phyloP scores from a whole-genome alignment of 768 basidiomycete genomes.

The Polyporus arcularius region DNA sequence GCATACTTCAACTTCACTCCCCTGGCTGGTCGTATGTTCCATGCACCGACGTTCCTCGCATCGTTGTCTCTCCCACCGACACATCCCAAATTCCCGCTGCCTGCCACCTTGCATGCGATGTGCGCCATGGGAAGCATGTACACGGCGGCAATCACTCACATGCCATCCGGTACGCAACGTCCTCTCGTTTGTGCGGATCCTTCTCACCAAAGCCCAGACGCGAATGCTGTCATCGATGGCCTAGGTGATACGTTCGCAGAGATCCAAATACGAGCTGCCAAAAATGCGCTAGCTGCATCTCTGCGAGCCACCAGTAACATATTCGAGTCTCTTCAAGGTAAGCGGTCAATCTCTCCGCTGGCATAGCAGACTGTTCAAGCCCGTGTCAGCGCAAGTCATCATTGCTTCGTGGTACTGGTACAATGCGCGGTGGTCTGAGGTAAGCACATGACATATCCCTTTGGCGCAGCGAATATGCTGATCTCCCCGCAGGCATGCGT shows the following conservation, averaged over 20 bases:
- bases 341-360: neutral
- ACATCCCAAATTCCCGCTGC: slow-evolving; percentile 72
- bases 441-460: slow-evolving; percentile 26
- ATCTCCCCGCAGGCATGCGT: slow-evolving; percentile 52
- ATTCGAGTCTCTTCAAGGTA: slow-evolving; percentile 66
- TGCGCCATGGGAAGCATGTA: slow-evolving; percentile 80
- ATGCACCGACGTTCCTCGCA: slow-evolving; percentile 63
- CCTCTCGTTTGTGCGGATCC: neutral
- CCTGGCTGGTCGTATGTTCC: slow-evolving; percentile 70
- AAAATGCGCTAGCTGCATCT: slow-evolving; percentile 47
- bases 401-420: slow-evolving; percentile 76
- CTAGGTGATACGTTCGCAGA: slow-evolving; percentile 63
- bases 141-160: slow-evolving; percentile 64
- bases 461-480: neutral
- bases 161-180: slow-evolving; percentile 37
- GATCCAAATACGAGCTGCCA: slow-evolving; percentile 58
- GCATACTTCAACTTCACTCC: slow-evolving; percentile 81
- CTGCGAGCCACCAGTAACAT: slow-evolving; percentile 54
- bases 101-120: slow-evolving; percentile 80
- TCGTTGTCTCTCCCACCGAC: slow-evolving; percentile 63
- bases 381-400: slow-evolving; percentile 54
- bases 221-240: slow-evolving; percentile 44
- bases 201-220: slow-evolving; percentile 18
- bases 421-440: slow-evolving; percentile 78
- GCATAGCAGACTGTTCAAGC: neutral